Percentiles rank a stretch among this genome's conserved stretches.
Conservation (phyloP, 352 stramenopile genomes). For the Pythium aphanidermatum region DNA sequence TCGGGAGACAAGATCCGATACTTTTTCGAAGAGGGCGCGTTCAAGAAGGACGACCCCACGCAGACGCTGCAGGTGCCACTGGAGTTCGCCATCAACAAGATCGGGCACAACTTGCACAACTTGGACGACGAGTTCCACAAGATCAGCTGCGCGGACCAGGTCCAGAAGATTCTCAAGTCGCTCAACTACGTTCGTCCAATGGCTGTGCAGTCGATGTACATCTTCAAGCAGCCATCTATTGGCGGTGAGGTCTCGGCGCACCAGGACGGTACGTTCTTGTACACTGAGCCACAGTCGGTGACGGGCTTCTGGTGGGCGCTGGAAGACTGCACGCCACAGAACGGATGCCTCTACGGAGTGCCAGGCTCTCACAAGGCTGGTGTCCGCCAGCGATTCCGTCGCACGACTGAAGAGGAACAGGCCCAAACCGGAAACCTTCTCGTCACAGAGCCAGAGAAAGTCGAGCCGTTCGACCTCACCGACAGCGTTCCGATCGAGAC, state of each 20-base stretch:
- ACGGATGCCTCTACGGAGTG: slow-evolving; percentile 94
- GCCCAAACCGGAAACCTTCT: slow-evolving; percentile 37
- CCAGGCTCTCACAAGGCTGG: slow-evolving; percentile 86
- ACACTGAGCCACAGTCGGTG: slow-evolving; percentile 93
- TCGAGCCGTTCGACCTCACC: slow-evolving; percentile 50
- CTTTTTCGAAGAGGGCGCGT: slow-evolving; percentile 91
- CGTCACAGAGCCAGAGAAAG: slow-evolving; percentile 48
- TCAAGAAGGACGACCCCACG: slow-evolving; percentile 41
- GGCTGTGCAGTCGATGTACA: slow-evolving; percentile 96
- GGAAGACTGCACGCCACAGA: slow-evolving; percentile 92
- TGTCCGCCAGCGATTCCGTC: slow-evolving; percentile 80
- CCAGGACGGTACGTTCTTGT: slow-evolving; percentile 96
- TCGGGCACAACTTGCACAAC: slow-evolving; percentile 94
- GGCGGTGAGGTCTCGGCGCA: slow-evolving; percentile 93
- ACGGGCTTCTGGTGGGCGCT: slow-evolving; percentile 95
- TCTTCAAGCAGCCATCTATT: slow-evolving; percentile 94
- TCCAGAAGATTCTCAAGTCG: slow-evolving; percentile 69
- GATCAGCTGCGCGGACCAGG: slow-evolving; percentile 75
- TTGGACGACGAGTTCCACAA: slow-evolving; percentile 78
- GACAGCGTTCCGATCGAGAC: slow-evolving; percentile 65
- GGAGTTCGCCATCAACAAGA: slow-evolving; percentile 91
- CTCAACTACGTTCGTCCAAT: slow-evolving; percentile 87
- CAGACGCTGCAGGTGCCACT: slow-evolving; percentile 67
- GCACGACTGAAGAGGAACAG: slow-evolving; percentile 44
- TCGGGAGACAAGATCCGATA: slow-evolving; percentile 89